These are phyloP conservation scores for Margaritispora aquatica DNA, from an alignment of 495 filamentous ascomycete genomes.

Conservation along the genomic window DNA sequence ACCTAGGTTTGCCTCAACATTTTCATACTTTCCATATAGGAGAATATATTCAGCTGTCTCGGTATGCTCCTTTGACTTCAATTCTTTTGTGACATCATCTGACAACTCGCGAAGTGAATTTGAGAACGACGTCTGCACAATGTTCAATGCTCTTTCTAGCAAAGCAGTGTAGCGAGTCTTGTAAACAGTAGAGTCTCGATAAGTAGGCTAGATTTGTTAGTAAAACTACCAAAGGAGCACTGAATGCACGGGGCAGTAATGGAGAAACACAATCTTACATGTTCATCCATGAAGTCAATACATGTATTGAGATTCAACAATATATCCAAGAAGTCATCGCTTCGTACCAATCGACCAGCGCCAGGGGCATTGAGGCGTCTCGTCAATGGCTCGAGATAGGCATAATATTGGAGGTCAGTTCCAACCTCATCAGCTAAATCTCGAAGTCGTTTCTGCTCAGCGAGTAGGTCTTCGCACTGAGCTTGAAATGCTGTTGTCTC, in stretches of 20 bases:
- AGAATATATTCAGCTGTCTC: conserved; percentile 72
- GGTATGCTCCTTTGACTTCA: conserved; percentile 64
- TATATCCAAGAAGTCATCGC: conserved; percentile 78
- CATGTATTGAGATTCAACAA: conserved; percentile 79
- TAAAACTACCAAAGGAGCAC: no score
- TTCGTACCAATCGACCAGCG: conserved; percentile 73
- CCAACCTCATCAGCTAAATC: conserved; percentile 74
- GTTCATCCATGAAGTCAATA: conserved; percentile 79
- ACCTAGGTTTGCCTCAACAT: conserved; percentile 59
- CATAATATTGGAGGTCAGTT: conserved; percentile 83
- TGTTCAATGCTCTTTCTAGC: conserved; percentile 47
- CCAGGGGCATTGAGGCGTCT: conserved; percentile 87
- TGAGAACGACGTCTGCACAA: conserved; percentile 46
- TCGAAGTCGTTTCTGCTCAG: conserved; percentile 70
- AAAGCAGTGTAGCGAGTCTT: conserved; percentile 87
- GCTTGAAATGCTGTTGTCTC: conserved; percentile 89
- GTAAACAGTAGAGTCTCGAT: conserved; percentile 82
- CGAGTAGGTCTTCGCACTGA: conserved; percentile 79
- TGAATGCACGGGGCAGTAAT: no score
- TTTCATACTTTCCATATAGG: conserved; percentile 70
- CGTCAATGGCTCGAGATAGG: conserved; percentile 85
- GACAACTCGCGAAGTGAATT: conserved; percentile 50
- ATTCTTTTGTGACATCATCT: conserved; percentile 61
- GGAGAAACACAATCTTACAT: conserved; percentile 48
- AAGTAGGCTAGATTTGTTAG: conserved; percentile 56